Base-by-base conservation (phyloP, 257 asterid species). In the Petrea volubilis region DNA sequence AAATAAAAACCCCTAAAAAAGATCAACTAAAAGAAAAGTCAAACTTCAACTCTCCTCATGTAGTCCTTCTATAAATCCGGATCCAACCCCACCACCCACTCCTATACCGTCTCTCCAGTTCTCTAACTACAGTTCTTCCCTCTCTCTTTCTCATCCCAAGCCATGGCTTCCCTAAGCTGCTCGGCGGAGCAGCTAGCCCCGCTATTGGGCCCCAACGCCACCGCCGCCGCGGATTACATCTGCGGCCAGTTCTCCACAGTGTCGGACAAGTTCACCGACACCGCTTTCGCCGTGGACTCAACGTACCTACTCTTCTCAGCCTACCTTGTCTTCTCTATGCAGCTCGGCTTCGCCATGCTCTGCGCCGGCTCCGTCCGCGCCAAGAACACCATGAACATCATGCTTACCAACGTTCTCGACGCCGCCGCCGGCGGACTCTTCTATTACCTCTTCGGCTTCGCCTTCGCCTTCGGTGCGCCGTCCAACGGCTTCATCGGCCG, bases 361-460 rank as follows among this genome's bases (percentile, higher is more conserved):
- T 92, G 98, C 66, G 98, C 96, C 53, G 98, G 98, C 61, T 92
- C 98, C 15, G 98, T 92, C 50, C 86, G 97, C 1, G 96, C 97
- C 38, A 91, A 92, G 27, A 91, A 91, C 75, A 84, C 97, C 17
- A 92, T 89, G 97, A 92, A 92, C 72, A 92, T 92, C 68, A 92
- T 92, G 98, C 92, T 92, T 58, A 92, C 98, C 5, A 92, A 92
- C 80, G 98, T 92, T 23, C 96, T 92, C 15, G 98, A 92, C 80
- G 98, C 98, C 17, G 98, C 98, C 18, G 92, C 96, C 27, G 98
- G 96, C 7, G 96, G 98, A 0, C 72, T 92, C 50, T 90, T 92
- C 80, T 92, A 92, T 61, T 92, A 92, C 68, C 80, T 90, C 14
- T 92, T 92, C 70, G 98, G 98, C 17, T 92, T 85, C 62, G 98